These are phyloP conservation scores for Diversispora eburnea DNA, from an alignment of 192 early-diverging fungal genomes.

Conservation along the genomic window DNA sequence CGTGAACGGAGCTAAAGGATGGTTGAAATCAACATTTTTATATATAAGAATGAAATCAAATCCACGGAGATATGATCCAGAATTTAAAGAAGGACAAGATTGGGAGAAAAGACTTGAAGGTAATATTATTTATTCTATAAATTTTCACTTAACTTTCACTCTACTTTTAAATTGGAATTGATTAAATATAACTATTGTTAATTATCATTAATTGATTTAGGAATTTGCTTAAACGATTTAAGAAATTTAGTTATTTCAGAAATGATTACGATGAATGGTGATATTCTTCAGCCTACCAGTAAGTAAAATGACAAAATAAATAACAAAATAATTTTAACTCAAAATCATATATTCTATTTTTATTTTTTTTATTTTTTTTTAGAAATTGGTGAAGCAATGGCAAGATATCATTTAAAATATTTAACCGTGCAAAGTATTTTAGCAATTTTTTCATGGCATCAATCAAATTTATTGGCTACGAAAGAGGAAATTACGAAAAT, in stretches of 20 bases:
- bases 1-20: conserved; percentile 46
- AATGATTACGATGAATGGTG: conserved; percentile 23
- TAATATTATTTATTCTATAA: neutral
- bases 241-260: conserved; percentile 20
- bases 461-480: neutral
- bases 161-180: too few relatives aligned
- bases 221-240: conserved; percentile 34
- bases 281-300: conserved; percentile 22
- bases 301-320: neutral
- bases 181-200: neutral
- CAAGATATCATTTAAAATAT: conserved; percentile 36
- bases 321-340: too few relatives aligned
- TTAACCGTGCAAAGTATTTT: conserved; percentile 30
- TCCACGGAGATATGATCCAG: conserved; percentile 17
- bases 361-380: neutral
- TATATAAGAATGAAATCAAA: conserved; percentile 38
- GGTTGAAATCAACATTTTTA: conserved; percentile 50
- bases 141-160: too few relatives aligned
- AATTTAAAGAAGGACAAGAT: neutral
- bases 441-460: neutral
- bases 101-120: conserved; percentile 25
- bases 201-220: conserved; percentile 8
- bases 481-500: neutral
- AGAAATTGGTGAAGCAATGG: conserved; percentile 40
- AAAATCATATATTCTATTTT: too few relatives aligned